Evolutionary conservation across 495 filamentous ascomycete genomes (phyloP).

Genomic region (Endocarpon pusillum): DNA sequence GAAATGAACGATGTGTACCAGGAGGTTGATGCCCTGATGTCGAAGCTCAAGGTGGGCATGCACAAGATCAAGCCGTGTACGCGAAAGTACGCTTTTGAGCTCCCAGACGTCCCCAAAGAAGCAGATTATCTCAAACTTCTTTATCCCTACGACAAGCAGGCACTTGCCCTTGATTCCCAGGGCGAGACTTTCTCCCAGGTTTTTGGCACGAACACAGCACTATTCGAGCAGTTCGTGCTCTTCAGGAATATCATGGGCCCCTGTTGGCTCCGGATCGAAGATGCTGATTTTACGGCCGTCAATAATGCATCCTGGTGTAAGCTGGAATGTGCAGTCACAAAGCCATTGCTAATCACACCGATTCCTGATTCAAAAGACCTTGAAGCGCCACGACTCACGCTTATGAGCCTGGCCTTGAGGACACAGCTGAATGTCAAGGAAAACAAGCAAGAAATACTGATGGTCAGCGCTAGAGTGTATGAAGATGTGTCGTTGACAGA

Average conservation of each 20-base stretch:
- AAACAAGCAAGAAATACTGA: constrained; percentile 90
- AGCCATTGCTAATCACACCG: constrained; percentile 53
- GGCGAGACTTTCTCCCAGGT: constrained; percentile 91
- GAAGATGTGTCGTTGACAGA: constrained; percentile 77
- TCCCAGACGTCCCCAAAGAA: constrained; percentile 73
- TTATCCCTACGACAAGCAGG: constrained; percentile 71
- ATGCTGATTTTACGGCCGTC: constrained; percentile 64
- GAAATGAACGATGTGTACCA: constrained; percentile 78
- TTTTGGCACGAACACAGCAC: constrained; percentile 81
- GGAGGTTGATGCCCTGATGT: constrained; percentile 77
- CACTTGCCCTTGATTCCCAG: constrained; percentile 47
- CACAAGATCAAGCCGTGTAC: constrained; percentile 84
- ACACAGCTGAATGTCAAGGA: constrained; percentile 79
- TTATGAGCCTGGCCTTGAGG: constrained; percentile 85
- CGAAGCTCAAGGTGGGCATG: constrained; percentile 60
- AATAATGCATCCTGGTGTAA: constrained; percentile 95
- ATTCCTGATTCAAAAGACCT: constrained; percentile 59
- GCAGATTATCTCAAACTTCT: constrained; percentile 82
- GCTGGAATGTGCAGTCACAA: constrained; percentile 65
- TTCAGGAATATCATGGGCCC: constrained; percentile 98
- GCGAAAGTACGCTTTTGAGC: constrained; percentile 90
- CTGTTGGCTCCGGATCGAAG: constrained; percentile 84
- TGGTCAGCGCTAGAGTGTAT: constrained; percentile 81
- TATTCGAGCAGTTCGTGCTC: constrained; percentile 95
- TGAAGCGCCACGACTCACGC: constrained; percentile 70